A percentile compares a stretch with the other conserved stretches of the same genome.
Conservation (phyloP, 371 early-diverging fungal species). For the Syncephalis fuscata region DNA sequence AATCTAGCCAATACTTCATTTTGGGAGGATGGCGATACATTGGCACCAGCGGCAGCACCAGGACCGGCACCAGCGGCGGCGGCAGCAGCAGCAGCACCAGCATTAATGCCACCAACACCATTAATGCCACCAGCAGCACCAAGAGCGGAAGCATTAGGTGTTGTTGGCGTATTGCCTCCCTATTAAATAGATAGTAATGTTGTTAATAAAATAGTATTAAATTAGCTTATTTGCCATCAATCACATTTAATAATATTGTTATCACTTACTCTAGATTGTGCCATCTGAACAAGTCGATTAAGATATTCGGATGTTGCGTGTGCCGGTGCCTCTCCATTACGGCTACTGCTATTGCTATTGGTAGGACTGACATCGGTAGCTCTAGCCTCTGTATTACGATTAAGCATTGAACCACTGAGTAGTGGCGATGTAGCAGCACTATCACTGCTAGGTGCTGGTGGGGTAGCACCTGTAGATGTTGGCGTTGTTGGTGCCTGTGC, state of each 20-base stretch:
- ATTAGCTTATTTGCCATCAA: constrained; percentile 8
- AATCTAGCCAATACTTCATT: constrained; percentile 76
- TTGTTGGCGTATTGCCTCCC: no score
- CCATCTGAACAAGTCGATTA: background rate
- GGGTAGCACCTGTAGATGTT: background rate
- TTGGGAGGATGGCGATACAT: constrained; percentile 18
- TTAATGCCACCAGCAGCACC: no score
- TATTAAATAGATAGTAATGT: no score
- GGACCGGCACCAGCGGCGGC: background rate
- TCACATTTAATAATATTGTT: constrained; percentile 9
- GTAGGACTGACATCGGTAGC: constrained; percentile 10
- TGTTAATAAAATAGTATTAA: no score
- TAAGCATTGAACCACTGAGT: constrained; percentile 12
- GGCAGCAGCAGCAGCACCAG: background rate
- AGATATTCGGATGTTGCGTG: no score
- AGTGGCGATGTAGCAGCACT: constrained; percentile 8
- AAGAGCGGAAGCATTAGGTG: no score
- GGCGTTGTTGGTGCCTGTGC: constrained; percentile 3
- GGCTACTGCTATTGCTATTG: background rate
- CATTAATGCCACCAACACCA: constrained; percentile 2
- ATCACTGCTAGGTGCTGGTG: constrained; percentile 9
- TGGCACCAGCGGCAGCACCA: constrained; percentile 8
- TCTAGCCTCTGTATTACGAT: constrained; percentile 18
- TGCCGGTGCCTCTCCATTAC: background rate
- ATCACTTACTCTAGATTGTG: constrained; percentile 5